Evolutionary conservation across 495 filamentous ascomycete genomes (phyloP), one percentile per base, ranked within the genome.

Genomic region (Tetracladium setigerum): DNA sequence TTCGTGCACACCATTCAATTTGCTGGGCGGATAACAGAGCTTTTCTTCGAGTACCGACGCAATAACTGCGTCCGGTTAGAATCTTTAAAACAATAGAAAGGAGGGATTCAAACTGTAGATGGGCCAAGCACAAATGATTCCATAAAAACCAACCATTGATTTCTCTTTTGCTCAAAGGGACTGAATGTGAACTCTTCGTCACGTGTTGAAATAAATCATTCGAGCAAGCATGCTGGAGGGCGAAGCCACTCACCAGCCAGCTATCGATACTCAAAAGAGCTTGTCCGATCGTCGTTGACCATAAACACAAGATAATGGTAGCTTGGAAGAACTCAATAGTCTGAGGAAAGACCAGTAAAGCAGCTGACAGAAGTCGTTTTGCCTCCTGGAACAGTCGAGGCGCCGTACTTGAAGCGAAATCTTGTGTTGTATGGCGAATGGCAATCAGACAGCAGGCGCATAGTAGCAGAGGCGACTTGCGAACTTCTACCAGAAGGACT

Each of bases 201-300:
- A 62, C 49, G 7, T 46, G 36, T 9, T 45, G 47, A 42, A 72
- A 72, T 5, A 69, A 24, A 6, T 64, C 59, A 43, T 66, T 71
- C 0, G 66, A 62, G 19, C 64, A 56, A 24, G 49, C 56, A 44
- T 73, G 69, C 41, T 73, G 69, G 6, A 73, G 47, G 2, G 67
- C 68, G 55, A 68, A 70, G 6, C 69, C 68, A 47, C 63, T 70
- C 2, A 73, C 50, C 14, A 73, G 59, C 69, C 68, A 70, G 40
- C 66, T 73, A 49, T 71, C 70, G 17, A 72, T 65, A 31, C 70
- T 67, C 42, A 73, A 54, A 0, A 67, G 68, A 12, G 69, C 61
- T 46, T 71, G 66, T 1, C 65, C 68, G 2, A 73, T 68, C 2
- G 70, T 73, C 5, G 68, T 73, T 10, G 68, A 71, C 70, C 70